These are phyloP conservation scores for Lactarius hatsudake DNA, from an alignment of 768 basidiomycete species.

Conservation along the genomic window DNA sequence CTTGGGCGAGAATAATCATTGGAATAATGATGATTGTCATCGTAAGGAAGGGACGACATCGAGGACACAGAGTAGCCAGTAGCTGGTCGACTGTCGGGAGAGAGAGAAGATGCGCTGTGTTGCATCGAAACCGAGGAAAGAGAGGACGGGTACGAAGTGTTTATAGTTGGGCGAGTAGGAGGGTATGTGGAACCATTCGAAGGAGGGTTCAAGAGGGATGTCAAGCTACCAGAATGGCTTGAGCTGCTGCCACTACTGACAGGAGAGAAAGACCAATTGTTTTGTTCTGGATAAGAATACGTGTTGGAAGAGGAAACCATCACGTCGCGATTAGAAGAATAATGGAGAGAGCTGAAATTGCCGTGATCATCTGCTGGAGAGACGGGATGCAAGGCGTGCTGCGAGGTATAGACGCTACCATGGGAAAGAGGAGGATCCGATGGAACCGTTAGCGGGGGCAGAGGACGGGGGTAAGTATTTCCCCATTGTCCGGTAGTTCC, in stretches of 20 bases:
- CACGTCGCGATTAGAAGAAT: conserved; percentile 36
- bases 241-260: conserved; percentile 53
- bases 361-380: conserved; percentile 71
- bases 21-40: conserved; percentile 48
- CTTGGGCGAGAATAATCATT: conserved; percentile 66
- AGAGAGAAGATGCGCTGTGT: conserved; percentile 65
- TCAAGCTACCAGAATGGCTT: conserved; percentile 69
- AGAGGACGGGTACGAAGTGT: conserved; percentile 57
- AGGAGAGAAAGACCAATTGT: conserved; percentile 47
- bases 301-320: conserved; percentile 53
- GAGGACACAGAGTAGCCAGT: conserved; percentile 86
- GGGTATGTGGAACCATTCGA: conserved; percentile 45
- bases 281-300: conserved; percentile 62
- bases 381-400: conserved; percentile 63
- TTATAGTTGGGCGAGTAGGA: conserved; percentile 61
- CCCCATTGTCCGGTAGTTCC: conserved; percentile 55
- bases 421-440: conserved; percentile 65
- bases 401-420: conserved; percentile 58
- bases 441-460: conserved; percentile 83
- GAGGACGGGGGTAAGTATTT: conserved; percentile 47
- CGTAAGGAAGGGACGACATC: conserved; percentile 57
- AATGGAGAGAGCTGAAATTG: conserved; percentile 40
- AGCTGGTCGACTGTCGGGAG: conserved; percentile 81
- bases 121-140: conserved; percentile 45
- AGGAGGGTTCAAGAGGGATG: conserved; percentile 70